Conservation (phyloP, 768 basidiomycete species). For the Suillus variegatus region DNA sequence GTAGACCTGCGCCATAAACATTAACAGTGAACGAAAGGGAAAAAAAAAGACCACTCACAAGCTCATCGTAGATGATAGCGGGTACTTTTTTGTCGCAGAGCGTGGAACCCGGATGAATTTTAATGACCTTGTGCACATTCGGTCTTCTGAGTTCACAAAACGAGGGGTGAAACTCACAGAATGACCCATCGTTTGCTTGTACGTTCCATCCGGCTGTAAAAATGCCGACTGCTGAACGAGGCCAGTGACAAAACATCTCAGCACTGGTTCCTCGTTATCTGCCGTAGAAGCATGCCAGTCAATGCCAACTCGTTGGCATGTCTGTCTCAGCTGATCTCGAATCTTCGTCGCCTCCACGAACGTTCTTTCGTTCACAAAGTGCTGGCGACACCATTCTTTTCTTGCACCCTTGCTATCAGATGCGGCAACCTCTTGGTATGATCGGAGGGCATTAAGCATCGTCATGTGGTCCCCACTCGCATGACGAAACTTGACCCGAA, state of each 20-base stretch:
- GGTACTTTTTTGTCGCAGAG: conserved; percentile 80
- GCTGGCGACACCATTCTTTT: conserved; percentile 80
- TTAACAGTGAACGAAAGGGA: not conserved
- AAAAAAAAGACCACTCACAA: conserved; percentile 53
- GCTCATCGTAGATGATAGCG: conserved; percentile 90
- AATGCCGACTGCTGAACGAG: conserved; percentile 83
- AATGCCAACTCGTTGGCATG: conserved; percentile 61
- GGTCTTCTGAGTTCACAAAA: not conserved
- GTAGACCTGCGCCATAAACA: conserved; percentile 52
- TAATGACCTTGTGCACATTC: conserved; percentile 53
- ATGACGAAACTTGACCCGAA: conserved; percentile 79
- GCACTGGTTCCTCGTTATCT: conserved; percentile 65
- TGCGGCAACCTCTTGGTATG: conserved; percentile 71
- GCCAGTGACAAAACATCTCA: conserved; percentile 75
- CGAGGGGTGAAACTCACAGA: conserved; percentile 43
- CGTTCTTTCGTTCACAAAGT: conserved; percentile 82
- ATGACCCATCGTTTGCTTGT: conserved; percentile 79
- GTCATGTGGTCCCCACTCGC: conserved; percentile 90
- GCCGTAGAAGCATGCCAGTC: conserved; percentile 61
- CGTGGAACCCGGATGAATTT: conserved; percentile 89
- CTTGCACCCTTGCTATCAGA: conserved; percentile 48
- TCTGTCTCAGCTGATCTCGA: conserved; percentile 70
- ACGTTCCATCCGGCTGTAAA: conserved; percentile 81
- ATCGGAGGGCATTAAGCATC: conserved; percentile 78
- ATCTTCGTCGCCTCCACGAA: conserved; percentile 79